A percentile compares a stretch with the other conserved stretches of the same genome.
Evolutionary conservation across 2,329 filamentous ascomycete genomes (phyloP).

Genomic region (Plenodomus biglobosus): DNA sequence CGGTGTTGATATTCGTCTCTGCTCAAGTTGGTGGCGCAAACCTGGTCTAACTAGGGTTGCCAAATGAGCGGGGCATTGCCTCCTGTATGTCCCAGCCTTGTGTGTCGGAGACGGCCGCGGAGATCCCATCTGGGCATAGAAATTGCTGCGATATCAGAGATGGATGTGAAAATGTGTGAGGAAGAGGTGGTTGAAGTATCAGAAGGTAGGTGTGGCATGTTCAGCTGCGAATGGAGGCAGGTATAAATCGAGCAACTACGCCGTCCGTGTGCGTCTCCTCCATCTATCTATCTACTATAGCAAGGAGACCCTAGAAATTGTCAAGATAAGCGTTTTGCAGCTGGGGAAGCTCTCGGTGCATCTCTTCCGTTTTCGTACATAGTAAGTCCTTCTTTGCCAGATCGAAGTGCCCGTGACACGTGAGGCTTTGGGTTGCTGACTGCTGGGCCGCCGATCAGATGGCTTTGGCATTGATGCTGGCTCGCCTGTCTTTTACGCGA

Average conservation of each 20-base stretch:
- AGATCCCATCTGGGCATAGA: not conserved
- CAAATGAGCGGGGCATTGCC: not conserved
- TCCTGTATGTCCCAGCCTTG: not conserved
- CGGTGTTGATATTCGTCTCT: not conserved
- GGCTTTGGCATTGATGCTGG: no score
- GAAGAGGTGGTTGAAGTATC: not conserved
- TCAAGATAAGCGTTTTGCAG: no score
- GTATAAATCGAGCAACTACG: slow-evolving; percentile 11
- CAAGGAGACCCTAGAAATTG: not conserved
- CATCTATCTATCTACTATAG: not conserved
- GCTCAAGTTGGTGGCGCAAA: not conserved
- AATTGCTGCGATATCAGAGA: not conserved
- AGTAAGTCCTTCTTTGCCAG: no score
- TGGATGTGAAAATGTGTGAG: not conserved
- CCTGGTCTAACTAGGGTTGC: not conserved
- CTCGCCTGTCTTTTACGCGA: no score
- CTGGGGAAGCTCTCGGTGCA: no score
- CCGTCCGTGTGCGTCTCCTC: not conserved
- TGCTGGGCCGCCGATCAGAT: no score
- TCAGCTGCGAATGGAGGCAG: slow-evolving; percentile 15
- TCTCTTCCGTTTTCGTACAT: no score
- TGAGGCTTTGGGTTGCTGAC: no score
- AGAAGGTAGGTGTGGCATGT: not conserved
- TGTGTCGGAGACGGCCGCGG: not conserved
- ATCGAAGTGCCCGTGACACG: no score